Percentiles rank a stretch among this genome's conserved stretches.
Evolutionary conservation across 768 basidiomycete species (phyloP).

Genomic region (Boletus rubropictus): DNA sequence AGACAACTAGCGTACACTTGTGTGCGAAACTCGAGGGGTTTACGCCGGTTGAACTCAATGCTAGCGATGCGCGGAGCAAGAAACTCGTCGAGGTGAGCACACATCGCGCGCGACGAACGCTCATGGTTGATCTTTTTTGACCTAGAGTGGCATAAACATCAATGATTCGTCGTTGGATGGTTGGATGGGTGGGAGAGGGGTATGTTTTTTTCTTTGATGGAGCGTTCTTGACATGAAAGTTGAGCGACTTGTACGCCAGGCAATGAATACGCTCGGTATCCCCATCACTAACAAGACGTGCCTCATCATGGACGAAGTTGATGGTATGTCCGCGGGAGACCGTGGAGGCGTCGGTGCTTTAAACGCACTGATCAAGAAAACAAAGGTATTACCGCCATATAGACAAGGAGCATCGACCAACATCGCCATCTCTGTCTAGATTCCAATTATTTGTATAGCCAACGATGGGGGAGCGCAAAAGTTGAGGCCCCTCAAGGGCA

Average conservation of each 20-base stretch:
- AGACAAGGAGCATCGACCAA: background rate
- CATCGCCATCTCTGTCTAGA: slow-evolving; percentile 37
- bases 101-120: background rate
- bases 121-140: background rate
- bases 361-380: slow-evolving; percentile 88
- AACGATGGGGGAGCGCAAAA: slow-evolving; percentile 88
- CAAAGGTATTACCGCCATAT: slow-evolving; percentile 48
- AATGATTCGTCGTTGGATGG: slow-evolving; percentile 86
- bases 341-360: slow-evolving; percentile 94
- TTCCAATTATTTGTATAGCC: slow-evolving; percentile 96
- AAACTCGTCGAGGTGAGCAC: slow-evolving; percentile 81
- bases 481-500: slow-evolving; percentile 74
- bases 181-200: slow-evolving; percentile 61
- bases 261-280: slow-evolving; percentile 64
- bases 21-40: slow-evolving; percentile 88
- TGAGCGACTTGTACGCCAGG: slow-evolving; percentile 27
- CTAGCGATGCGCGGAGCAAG: slow-evolving; percentile 93
- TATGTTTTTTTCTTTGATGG: slow-evolving; percentile 28
- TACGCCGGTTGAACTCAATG: slow-evolving; percentile 92
- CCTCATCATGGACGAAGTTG: slow-evolving; percentile 99
- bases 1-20: slow-evolving; percentile 93
- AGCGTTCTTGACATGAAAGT: background rate
- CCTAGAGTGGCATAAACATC: slow-evolving; percentile 81
- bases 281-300: slow-evolving; percentile 74
- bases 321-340: slow-evolving; percentile 98